Percentiles rank a stretch among this genome's conserved stretches.
Evolutionary conservation across 2,329 filamentous ascomycete species (phyloP).

Genomic region (Pseudogymnoascus sp.): DNA sequence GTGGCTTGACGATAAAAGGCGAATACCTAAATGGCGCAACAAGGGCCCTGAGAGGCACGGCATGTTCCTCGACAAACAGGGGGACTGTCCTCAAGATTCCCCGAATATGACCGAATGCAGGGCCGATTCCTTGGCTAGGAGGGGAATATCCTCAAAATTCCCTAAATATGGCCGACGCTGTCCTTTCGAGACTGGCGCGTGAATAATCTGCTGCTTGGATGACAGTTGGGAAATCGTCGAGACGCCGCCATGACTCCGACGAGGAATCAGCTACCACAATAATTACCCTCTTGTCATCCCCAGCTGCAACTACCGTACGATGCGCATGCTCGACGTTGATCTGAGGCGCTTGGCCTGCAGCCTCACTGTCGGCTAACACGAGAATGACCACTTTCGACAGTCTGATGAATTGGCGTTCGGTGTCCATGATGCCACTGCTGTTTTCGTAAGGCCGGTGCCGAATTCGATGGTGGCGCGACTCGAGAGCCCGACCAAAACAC

Average conservation of each 20-base stretch:
- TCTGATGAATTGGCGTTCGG: conserved; percentile 27
- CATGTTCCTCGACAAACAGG: background rate
- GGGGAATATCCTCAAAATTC: conserved; percentile 20
- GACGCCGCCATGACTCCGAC: background rate
- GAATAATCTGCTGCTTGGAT: conserved; percentile 43
- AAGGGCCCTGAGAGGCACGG: background rate
- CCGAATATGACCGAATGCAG: background rate
- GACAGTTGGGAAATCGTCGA: conserved; percentile 40
- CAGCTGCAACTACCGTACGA: conserved; percentile 21
- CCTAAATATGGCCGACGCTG: conserved; percentile 45
- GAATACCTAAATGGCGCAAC: background rate
- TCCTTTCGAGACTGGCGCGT: conserved; percentile 37
- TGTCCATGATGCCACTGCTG: conserved; percentile 41
- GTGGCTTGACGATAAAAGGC: background rate
- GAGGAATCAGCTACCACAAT: conserved; percentile 35
- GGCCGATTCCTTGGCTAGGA: background rate
- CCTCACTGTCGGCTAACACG: conserved; percentile 36
- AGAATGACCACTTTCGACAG: conserved; percentile 35
- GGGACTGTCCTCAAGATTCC: background rate
- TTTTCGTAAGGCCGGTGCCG: conserved; percentile 60
- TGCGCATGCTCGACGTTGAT: conserved; percentile 15
- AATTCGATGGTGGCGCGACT: conserved; percentile 49
- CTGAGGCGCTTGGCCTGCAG: background rate
- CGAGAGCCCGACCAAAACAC: conserved; percentile 55
- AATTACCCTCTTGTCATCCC: conserved; percentile 42